Evolutionary conservation across 345 rosid genomes (phyloP).

Genomic region (Camelina laxa): DNA sequence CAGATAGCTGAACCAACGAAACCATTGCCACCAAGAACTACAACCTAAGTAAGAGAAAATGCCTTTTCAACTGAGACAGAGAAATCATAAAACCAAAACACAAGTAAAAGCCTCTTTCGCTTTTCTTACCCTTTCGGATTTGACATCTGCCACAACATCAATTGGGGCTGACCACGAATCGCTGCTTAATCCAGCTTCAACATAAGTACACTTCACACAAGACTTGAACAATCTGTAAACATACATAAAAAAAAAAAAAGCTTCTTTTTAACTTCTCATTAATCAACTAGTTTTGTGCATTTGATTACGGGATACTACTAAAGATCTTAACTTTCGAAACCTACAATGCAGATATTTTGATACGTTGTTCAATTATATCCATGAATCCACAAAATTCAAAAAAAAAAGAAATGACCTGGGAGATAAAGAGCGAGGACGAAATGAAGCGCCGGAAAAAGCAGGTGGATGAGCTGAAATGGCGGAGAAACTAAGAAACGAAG

Average conservation of each 20-base stretch:
- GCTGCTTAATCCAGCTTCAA: constrained; percentile 52
- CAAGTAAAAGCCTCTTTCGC: neutral
- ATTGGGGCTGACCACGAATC: constrained; percentile 60
- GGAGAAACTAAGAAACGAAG: constrained; percentile 40
- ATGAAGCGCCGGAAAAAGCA: constrained; percentile 42
- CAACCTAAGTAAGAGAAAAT: constrained; percentile 60
- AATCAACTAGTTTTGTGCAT: neutral
- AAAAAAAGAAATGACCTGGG: constrained; percentile 39
- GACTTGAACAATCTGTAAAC: constrained; percentile 59
- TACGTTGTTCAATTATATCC: neutral
- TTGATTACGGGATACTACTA: neutral
- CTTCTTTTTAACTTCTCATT: constrained; percentile 1
- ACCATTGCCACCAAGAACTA: constrained; percentile 88
- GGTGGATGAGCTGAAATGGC: constrained; percentile 37
- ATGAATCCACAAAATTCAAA: constrained; percentile 1
- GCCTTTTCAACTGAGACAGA: constrained; percentile 12
- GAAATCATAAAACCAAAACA: constrained; percentile 5
- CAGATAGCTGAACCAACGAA: constrained; percentile 96
- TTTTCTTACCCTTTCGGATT: constrained; percentile 69
- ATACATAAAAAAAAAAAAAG: neutral
- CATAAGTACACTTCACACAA: constrained; percentile 64
- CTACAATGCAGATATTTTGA: constrained; percentile 2
- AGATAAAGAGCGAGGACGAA: constrained; percentile 41
- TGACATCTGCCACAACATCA: constrained; percentile 80
- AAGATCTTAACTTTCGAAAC: constrained; percentile 11